phyloP scores from a whole-genome alignment of 1,284 basidiomycete species.

The Cryptococcus sp. region DNA sequence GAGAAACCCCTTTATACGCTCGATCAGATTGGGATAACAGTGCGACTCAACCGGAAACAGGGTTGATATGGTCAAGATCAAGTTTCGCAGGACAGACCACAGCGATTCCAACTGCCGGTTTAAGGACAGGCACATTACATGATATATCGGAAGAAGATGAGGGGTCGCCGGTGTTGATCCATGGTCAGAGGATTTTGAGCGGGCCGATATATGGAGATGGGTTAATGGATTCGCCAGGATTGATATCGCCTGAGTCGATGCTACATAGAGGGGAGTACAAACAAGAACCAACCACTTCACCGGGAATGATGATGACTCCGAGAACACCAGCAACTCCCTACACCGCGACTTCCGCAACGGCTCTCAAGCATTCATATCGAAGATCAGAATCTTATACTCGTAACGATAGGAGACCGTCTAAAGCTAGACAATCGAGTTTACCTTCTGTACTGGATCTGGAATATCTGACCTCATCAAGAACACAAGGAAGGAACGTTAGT shows the following conservation, averaged over 20 bases:
- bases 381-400: background rate
- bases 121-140: background rate
- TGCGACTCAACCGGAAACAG: background rate
- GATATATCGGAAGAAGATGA: constrained; percentile 1
- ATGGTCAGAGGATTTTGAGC: background rate
- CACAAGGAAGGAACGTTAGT: too few species aligned
- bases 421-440: constrained; percentile 6
- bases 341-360: background rate
- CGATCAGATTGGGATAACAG: constrained; percentile 19
- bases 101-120: background rate
- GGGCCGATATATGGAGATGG: background rate
- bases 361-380: background rate
- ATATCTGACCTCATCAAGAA: background rate
- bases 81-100: constrained; percentile 4
- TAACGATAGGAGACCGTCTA: background rate
- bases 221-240: background rate
- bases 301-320: background rate
- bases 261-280: background rate
- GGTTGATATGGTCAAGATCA: background rate
- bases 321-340: background rate
- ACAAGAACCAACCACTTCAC: background rate
- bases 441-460: constrained; percentile 20
- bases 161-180: too few species aligned
- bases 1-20: constrained; percentile 21
- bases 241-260: background rate